Evolutionary conservation across 495 filamentous ascomycete species (phyloP).

Genomic region (Tuber microsphaerosporum): DNA sequence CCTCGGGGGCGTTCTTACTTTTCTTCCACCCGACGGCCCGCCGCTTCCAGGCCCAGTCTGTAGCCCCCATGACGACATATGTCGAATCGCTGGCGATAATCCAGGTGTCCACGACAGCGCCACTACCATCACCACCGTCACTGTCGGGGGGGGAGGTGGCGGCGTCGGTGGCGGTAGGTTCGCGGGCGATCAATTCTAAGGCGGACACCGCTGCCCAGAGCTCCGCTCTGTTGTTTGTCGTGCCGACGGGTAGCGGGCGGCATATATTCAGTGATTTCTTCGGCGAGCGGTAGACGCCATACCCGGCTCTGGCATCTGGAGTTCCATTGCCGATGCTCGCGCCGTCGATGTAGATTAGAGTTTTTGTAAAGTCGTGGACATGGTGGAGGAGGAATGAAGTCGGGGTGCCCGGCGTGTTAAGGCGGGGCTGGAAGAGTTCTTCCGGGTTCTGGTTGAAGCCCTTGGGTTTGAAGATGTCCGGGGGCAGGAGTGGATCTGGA

Average conservation of each 20-base stretch:
- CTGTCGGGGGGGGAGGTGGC: background rate
- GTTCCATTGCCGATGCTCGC: background rate
- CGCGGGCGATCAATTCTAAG: background rate
- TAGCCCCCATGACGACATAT: background rate
- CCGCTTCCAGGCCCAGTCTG: background rate
- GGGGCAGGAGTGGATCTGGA: background rate
- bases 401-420: background rate
- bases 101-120: background rate
- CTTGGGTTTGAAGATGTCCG: background rate
- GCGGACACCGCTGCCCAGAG: background rate
- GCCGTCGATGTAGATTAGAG: background rate
- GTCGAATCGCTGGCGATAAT: background rate
- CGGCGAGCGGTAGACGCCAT: background rate
- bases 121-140: background rate
- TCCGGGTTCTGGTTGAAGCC: background rate
- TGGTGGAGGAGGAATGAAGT: background rate
- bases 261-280: background rate
- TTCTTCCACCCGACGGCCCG: background rate
- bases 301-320: background rate
- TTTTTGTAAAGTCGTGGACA: background rate
- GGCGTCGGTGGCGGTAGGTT: background rate
- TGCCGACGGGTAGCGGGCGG: background rate
- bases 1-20: background rate
- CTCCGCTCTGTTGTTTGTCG: background rate
- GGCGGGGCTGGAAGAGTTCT: background rate